These are phyloP conservation scores for Cochlearia excelsa DNA, from an alignment of 345 rosid genomes.

Conservation along the genomic window DNA sequence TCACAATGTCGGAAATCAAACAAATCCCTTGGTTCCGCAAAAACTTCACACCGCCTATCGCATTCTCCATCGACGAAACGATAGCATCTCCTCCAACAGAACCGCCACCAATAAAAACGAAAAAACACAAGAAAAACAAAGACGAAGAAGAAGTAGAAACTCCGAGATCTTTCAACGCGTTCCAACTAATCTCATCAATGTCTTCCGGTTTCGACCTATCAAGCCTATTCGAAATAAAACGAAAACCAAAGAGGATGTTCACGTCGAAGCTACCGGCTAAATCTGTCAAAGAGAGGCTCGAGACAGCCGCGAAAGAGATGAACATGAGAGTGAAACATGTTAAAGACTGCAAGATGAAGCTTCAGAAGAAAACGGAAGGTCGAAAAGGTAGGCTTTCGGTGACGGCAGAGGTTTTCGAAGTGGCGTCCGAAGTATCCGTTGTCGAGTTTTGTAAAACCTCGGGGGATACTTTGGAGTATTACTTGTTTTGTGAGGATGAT, in stretches of 20 bases:
- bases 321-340: constrained; percentile 48
- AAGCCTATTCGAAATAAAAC: constrained; percentile 55
- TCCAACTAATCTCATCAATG: constrained; percentile 70
- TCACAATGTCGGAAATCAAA: constrained; percentile 61
- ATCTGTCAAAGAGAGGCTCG: constrained; percentile 48
- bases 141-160: constrained; percentile 12
- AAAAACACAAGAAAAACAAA: constrained; percentile 20
- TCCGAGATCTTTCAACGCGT: constrained; percentile 59
- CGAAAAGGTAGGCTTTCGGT: constrained; percentile 56
- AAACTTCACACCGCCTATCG: constrained; percentile 43
- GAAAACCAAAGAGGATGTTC: constrained; percentile 50
- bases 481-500: constrained; percentile 56
- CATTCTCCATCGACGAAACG: constrained; percentile 39
- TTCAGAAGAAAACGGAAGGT: constrained; percentile 48
- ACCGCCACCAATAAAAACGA: not conserved
- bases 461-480: constrained; percentile 58
- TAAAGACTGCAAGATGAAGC: constrained; percentile 49
- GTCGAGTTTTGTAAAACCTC: constrained; percentile 64
- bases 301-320: constrained; percentile 48
- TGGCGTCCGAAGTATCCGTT: constrained; percentile 60
- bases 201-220: constrained; percentile 82
- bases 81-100: constrained; percentile 27
- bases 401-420: constrained; percentile 61
- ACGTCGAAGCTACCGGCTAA: constrained; percentile 53
- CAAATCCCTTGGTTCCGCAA: constrained; percentile 63